Evolutionary conservation across 257 asterid species (phyloP).

Genomic region (Solanum bulbocastanum): DNA sequence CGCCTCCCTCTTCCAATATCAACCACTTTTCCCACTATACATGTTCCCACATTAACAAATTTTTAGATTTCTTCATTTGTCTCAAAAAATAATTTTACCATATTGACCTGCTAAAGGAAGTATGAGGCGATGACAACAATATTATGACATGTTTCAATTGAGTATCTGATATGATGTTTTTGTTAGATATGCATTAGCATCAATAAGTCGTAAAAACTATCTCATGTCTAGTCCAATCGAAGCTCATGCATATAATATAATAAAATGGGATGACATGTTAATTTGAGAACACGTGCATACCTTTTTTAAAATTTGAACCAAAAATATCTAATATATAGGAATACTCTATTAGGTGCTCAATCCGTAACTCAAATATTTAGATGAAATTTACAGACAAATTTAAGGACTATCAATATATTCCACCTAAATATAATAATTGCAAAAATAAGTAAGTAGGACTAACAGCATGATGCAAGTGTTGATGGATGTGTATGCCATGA

Average conservation of each 20-base stretch:
- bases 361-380: not conserved
- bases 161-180: not conserved
- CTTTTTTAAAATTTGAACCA: not conserved
- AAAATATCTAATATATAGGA: not conserved
- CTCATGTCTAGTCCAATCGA: not conserved
- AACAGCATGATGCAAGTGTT: slow-evolving; percentile 37
- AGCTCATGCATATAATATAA: not conserved
- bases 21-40: slow-evolving; percentile 66
- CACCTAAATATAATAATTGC: not conserved
- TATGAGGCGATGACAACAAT: not conserved
- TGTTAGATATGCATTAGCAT: not conserved
- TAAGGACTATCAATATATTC: not conserved
- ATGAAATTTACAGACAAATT: not conserved
- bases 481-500: slow-evolving; percentile 45
- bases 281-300: not conserved
- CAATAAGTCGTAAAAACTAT: not conserved
- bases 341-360: not conserved
- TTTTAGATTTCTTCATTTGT: not conserved
- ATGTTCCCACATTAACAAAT: not conserved
- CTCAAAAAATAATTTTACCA: not conserved
- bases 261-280: not conserved
- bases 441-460: not conserved
- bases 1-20: slow-evolving; percentile 3
- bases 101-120: not conserved
- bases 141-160: not conserved